Base-by-base conservation (phyloP, 78 protist species). In the Tieghemostelium lacteum region DNA sequence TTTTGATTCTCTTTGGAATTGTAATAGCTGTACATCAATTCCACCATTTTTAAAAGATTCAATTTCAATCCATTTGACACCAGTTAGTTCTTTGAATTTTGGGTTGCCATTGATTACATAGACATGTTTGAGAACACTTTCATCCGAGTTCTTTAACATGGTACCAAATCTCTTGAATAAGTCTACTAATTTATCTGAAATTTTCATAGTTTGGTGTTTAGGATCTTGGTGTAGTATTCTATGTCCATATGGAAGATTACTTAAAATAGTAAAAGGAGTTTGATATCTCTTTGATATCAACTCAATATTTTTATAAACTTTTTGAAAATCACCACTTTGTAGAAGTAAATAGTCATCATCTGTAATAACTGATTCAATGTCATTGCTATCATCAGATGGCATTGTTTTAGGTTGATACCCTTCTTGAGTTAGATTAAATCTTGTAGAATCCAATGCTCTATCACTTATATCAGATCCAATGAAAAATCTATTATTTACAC, bases 21-120 rank as follows among this genome's bases (percentile, higher is more conserved):
- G 66, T 37, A 83, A 45, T 28, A 83, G 50, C 69, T 83, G 72
- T 22, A 83, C 89, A 31, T 33, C 6, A 42, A 83, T 14, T 16
- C 89, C 89, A 58, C 89, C 89, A 69, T 83, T 83, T 37, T 62
- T 83, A 45, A 83, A 83, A 12, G 31, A 1, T 37, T 40, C 20
- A 16, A 83, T 17, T 20, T 17, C 16, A 6, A 36, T 22, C 89
- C 89, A 83, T 28, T 66, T 8, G 8, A 83, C 31, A 10, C 17
- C 10, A n/a, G 80, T 55, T 34, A 83, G 29, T 31, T 39, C 24
- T 37, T 54, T 70, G 42, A 83, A 83, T 16, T 33, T 40, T 37
- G 71, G 65, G 69, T 83, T 20, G 16, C 89, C 89, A 67, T 83
- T 83, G 16, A 83, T 31, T 8, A 83, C 77, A 49, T 36, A 83